Evolutionary conservation across 495 filamentous ascomycete genomes (phyloP).

Genomic region (Aspergillus biplanus): DNA sequence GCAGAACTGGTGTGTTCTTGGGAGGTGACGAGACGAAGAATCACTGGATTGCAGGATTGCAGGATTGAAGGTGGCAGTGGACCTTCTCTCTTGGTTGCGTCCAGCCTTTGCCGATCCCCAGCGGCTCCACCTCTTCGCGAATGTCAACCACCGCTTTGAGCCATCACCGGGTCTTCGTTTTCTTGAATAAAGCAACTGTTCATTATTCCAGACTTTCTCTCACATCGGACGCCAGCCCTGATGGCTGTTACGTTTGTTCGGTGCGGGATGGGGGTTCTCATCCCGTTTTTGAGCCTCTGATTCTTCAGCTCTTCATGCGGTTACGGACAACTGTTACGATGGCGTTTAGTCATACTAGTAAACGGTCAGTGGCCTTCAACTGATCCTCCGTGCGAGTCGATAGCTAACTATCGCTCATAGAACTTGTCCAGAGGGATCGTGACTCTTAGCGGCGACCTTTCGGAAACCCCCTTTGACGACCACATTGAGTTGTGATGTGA

Average conservation of each 20-base stretch:
- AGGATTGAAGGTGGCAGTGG: too few relatives aligned
- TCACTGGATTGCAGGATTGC: too few relatives aligned
- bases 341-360: too few relatives aligned
- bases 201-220: too few relatives aligned
- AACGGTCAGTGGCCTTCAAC: too few relatives aligned
- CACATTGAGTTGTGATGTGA: constrained; percentile 11
- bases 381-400: neutral
- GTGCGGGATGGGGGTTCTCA: too few relatives aligned
- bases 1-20: neutral
- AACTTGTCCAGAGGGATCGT: constrained; percentile 9
- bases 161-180: neutral
- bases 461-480: constrained; percentile 4
- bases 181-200: neutral
- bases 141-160: neutral
- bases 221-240: too few relatives aligned
- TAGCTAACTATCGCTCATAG: neutral
- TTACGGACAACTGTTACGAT: too few relatives aligned
- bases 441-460: constrained; percentile 3
- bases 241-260: too few relatives aligned
- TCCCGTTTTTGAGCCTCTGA: too few relatives aligned
- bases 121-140: neutral
- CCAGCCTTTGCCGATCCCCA: neutral
- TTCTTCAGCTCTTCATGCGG: too few relatives aligned
- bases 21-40: neutral
- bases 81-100: too few relatives aligned